Evolutionary conservation across 805 yeast species (phyloP).

Genomic region (Scheffersomyces amazonensis): DNA sequence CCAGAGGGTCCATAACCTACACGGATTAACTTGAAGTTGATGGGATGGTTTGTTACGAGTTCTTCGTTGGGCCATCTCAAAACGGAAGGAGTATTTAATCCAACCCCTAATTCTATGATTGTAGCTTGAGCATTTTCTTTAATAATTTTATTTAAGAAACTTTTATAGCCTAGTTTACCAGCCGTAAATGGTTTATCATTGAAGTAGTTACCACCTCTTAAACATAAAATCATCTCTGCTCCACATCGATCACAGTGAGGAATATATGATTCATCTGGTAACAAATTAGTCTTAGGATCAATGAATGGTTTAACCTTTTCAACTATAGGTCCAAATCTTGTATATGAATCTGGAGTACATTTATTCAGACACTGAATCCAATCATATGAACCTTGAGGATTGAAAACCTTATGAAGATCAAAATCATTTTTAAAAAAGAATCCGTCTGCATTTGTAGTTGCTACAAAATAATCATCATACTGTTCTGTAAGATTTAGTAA

Average conservation of each 20-base stretch:
- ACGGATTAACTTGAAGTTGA: slow-evolving; percentile 2
- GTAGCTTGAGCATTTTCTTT: background rate
- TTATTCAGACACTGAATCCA: slow-evolving; percentile 3
- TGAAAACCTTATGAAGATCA: slow-evolving; percentile 1
- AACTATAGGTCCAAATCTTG: background rate
- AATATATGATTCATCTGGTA: slow-evolving; percentile 1
- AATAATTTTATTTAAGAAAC: background rate
- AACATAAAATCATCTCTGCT: slow-evolving; percentile 3
- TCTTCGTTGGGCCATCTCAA: slow-evolving; percentile 5
- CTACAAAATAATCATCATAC: slow-evolving; percentile 1
- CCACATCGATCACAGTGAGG: slow-evolving; percentile 3
- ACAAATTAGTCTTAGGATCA: background rate
- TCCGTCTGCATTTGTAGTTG: slow-evolving; percentile 5
- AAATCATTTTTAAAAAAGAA: slow-evolving; percentile 5
- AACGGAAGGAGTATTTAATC: slow-evolving; percentile 4
- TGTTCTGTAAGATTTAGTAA: background rate
- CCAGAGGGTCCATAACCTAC: slow-evolving; percentile 2
- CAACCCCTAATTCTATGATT: slow-evolving; percentile 3
- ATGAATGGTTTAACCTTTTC: background rate
- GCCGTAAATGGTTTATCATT: slow-evolving; percentile 1
- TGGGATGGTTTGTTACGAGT: background rate
- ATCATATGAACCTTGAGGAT: slow-evolving; percentile 4
- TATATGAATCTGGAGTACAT: slow-evolving; percentile 1
- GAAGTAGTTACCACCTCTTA: slow-evolving; percentile 3
- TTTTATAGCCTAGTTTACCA: background rate